Conservation (phyloP, 2,329 filamentous ascomycete genomes). For the Clonostachys chloroleuca region DNA sequence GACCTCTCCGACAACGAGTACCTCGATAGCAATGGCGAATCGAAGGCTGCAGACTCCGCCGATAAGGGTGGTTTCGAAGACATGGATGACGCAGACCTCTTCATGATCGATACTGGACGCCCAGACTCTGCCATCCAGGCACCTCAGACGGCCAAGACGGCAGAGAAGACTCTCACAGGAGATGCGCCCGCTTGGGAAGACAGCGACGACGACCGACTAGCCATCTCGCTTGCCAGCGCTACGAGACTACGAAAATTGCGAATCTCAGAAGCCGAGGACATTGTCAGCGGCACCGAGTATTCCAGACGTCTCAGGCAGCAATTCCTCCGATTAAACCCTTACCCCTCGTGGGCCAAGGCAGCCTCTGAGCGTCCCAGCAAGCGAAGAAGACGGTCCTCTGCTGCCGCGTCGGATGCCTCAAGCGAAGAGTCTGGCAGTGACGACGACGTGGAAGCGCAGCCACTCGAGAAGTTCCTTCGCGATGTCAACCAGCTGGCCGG, state of each 20-base stretch:
- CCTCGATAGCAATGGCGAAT: conserved; percentile 21
- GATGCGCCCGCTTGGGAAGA: conserved; percentile 78
- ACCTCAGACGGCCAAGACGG: conserved; percentile 14
- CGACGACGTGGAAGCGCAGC: conserved; percentile 60
- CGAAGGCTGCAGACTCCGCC: conserved; percentile 32
- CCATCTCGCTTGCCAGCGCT: conserved; percentile 74
- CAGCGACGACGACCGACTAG: conserved; percentile 87
- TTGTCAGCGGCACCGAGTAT: conserved; percentile 85
- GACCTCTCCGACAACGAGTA: conserved; percentile 33
- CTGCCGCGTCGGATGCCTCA: conserved; percentile 14
- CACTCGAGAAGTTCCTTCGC: conserved; percentile 76
- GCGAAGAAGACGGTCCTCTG: conserved; percentile 44
- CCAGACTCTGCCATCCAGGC: conserved; percentile 24
- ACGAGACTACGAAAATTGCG: conserved; percentile 79
- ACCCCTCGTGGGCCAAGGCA: conserved; percentile 55
- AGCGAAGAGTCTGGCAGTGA: conserved; percentile 49
- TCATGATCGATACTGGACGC: conserved; percentile 72
- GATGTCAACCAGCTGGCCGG: conserved; percentile 65
- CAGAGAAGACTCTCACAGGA: conserved; percentile 10
- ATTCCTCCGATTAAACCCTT: conserved; percentile 56
- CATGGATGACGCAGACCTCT: conserved; percentile 73
- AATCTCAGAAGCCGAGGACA: conserved; percentile 74
- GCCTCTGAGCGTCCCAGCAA: conserved; percentile 41
- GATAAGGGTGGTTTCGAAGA: conserved; percentile 44
- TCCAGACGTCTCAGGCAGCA: conserved; percentile 74